phyloP scores from a whole-genome alignment of 176 grass and related monocot genomes.

The Phyllostachys edulis region DNA sequence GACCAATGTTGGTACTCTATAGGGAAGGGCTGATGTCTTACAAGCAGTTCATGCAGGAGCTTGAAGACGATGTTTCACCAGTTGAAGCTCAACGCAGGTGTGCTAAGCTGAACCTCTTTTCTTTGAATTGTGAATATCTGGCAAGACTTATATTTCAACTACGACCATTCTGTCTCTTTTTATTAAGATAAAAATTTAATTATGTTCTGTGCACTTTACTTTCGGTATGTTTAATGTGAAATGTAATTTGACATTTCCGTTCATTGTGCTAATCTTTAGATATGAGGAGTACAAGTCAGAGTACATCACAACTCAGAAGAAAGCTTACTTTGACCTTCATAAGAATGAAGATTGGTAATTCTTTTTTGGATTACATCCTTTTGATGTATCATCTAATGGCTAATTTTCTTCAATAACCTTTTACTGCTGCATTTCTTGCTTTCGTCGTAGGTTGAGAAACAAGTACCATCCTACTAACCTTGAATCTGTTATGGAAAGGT shows the following conservation, averaged over 20 bases:
- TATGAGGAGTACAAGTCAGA: conserved; percentile 95
- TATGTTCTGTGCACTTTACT: background rate
- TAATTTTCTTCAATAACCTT: conserved; percentile 12
- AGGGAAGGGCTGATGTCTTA: conserved; percentile 98
- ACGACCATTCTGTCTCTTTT: background rate
- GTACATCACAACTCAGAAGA: conserved; percentile 97
- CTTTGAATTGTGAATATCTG: conserved; percentile 14
- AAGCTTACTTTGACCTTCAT: conserved; percentile 90
- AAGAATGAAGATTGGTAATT: conserved; percentile 89
- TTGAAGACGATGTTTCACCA: conserved; percentile 95
- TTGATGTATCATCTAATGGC: background rate
- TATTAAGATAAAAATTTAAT: conserved; percentile 10
- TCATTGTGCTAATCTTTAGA: conserved; percentile 52
- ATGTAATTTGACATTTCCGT: background rate
- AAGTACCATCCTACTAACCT: conserved; percentile 98
- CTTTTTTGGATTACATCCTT: background rate
- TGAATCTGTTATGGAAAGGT: conserved; percentile 86
- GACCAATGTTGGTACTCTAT: conserved; percentile 24
- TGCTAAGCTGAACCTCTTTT: background rate
- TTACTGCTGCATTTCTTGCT: conserved; percentile 22
- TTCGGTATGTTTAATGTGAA: background rate
- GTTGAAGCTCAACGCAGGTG: conserved; percentile 89
- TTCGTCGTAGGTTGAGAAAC: conserved; percentile 79
- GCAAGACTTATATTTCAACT: conserved; percentile 24
- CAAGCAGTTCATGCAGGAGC: conserved; percentile 98